A percentile compares a stretch with the other conserved stretches of the same genome.
Evolutionary conservation across 495 filamentous ascomycete genomes (phyloP).

Genomic region (Clohesyomyces aquaticus): DNA sequence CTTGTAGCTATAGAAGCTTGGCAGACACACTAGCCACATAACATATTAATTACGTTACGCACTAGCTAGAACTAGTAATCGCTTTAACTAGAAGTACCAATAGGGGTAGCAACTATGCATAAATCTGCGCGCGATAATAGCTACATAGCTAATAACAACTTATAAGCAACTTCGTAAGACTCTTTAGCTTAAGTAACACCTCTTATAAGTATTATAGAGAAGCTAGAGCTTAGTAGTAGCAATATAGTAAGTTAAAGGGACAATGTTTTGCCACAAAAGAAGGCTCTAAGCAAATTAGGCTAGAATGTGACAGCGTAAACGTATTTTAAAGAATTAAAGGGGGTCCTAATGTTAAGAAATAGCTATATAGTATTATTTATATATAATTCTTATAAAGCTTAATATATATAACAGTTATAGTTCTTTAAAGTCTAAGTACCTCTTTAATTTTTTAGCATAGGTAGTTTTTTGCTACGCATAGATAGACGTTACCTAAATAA

Average conservation of each 20-base stretch:
- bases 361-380: constrained; percentile 7
- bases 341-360: constrained; percentile 3
- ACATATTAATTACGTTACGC: no score
- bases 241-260: not conserved
- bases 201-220: constrained; percentile 5
- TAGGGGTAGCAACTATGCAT: not conserved
- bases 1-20: no score
- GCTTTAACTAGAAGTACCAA: not conserved
- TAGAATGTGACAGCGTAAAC: not conserved
- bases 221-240: constrained; percentile 5
- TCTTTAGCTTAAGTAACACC: not conserved
- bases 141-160: not conserved
- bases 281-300: constrained; percentile 3
- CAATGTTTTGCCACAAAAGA: constrained; percentile 1
- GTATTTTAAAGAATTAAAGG: constrained; percentile 3
- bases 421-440: constrained; percentile 1
- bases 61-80: not conserved
- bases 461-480: constrained; percentile 5
- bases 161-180: not conserved
- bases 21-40: no score
- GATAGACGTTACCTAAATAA: not conserved
- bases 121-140: not conserved
- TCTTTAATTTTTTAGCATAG: constrained; percentile 1
- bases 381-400: constrained; percentile 5
- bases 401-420: not conserved